Conservation (phyloP, 2,329 filamentous ascomycete species). For the Paraconiothyrium sp. region DNA sequence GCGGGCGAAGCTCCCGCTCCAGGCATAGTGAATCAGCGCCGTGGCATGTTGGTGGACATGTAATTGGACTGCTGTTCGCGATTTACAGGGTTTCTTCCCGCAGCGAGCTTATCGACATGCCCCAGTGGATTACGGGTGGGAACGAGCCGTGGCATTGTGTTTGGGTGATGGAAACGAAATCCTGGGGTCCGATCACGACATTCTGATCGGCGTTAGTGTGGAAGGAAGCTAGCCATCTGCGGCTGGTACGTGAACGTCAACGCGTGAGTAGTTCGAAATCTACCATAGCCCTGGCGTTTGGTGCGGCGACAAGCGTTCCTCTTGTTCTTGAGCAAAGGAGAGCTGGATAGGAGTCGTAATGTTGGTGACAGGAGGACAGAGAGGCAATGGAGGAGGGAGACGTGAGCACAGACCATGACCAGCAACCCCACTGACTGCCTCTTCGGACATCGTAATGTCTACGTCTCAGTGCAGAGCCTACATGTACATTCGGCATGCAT, state of each 20-base stretch:
- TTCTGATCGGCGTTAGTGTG: constrained; percentile 35
- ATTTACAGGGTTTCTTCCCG: constrained; percentile 18
- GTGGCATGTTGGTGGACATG: constrained; percentile 4
- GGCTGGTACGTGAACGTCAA: background rate
- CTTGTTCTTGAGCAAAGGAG: background rate
- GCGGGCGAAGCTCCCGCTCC: constrained; percentile 9
- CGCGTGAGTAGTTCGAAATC: background rate
- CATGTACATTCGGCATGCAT: background rate
- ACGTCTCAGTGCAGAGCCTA: background rate
- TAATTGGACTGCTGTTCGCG: constrained; percentile 30
- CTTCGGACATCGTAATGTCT: background rate
- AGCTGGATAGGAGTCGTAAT: background rate
- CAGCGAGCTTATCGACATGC: constrained; percentile 20
- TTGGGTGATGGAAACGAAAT: constrained; percentile 36
- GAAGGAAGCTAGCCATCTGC: constrained; percentile 14
- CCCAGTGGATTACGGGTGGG: constrained; percentile 16
- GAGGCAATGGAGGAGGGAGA: background rate
- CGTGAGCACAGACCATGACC: background rate
- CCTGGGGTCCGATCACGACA: constrained; percentile 47
- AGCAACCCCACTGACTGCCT: background rate
- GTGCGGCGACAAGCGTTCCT: background rate
- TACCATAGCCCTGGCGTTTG: background rate
- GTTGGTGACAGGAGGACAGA: background rate
- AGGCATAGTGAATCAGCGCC: constrained; percentile 11
- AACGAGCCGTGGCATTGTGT: constrained; percentile 16